Evolutionary conservation across 257 asterid species (phyloP).

Genomic region (Jacaranda mimosifolia): DNA sequence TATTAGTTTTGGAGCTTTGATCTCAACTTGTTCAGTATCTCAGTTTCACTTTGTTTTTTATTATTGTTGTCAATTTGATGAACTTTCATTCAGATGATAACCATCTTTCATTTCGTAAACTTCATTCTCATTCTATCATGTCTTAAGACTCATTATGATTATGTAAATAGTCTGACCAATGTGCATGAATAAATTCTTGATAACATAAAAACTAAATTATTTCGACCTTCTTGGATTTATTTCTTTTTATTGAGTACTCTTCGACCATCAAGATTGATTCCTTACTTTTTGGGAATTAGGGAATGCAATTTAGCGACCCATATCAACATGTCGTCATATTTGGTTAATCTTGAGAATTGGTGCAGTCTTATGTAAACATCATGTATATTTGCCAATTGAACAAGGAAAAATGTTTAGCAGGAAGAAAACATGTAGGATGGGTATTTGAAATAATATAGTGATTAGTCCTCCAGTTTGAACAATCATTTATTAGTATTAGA

Average conservation of each 20-base stretch:
- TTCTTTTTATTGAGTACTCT: background rate
- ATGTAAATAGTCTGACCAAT: background rate
- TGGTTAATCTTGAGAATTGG: background rate
- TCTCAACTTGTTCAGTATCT: background rate
- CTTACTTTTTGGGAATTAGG: conserved; percentile 1
- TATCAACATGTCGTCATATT: conserved; percentile 1
- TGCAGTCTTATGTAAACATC: background rate
- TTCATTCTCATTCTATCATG: conserved; percentile 22
- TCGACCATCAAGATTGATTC: background rate
- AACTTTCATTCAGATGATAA: conserved; percentile 6
- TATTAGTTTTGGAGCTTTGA: background rate
- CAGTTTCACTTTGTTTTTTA: background rate
- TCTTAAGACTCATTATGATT: background rate
- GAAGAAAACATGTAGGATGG: no score
- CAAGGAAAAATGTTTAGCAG: background rate
- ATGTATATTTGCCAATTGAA: background rate
- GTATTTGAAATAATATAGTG: background rate
- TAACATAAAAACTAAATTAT: background rate
- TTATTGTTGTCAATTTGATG: background rate
- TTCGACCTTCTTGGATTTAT: background rate
- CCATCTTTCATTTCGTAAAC: background rate
- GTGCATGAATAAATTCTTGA: background rate
- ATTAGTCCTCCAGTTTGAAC: conserved; percentile 18
- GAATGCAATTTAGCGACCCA: no score
- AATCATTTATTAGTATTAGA: background rate